Percentiles rank a stretch among this genome's conserved stretches.
These are phyloP conservation scores for Colletotrichum karsti DNA, from an alignment of 2,329 filamentous ascomycete species.

Conservation along the genomic window DNA sequence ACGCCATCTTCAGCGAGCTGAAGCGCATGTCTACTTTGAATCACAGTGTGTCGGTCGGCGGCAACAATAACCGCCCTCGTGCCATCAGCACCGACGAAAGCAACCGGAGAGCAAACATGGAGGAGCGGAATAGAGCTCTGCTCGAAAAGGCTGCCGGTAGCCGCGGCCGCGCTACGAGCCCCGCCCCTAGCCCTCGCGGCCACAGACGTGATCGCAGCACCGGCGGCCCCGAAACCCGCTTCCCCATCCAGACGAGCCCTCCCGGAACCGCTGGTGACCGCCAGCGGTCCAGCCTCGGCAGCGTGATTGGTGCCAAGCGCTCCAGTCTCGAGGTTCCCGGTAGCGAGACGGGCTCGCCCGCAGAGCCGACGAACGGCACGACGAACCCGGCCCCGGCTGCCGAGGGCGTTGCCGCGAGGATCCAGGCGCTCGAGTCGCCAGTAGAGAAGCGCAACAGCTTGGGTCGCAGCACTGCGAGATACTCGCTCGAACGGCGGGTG, in stretches of 20 bases:
- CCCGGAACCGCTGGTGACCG: conserved; percentile 58
- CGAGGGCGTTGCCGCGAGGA: conserved; percentile 22
- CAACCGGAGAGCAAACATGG: conserved; percentile 91
- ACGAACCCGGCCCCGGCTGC: conserved; percentile 29
- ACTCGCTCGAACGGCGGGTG: conserved; percentile 62
- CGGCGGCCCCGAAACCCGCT: conserved; percentile 78
- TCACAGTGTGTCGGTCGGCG: conserved; percentile 69
- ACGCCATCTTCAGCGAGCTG: conserved; percentile 92
- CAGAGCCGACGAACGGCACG: conserved; percentile 53
- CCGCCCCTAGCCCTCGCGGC: conserved; percentile 65
- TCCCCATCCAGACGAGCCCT: conserved; percentile 80
- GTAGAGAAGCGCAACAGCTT: conserved; percentile 73
- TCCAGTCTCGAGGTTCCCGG: conserved; percentile 85
- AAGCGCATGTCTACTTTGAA: conserved; percentile 85
- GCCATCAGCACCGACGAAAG: conserved; percentile 96
- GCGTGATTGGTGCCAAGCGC: conserved; percentile 61
- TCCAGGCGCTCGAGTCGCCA: conserved; percentile 34
- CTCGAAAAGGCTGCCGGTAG: conserved; percentile 71
- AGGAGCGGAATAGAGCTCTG: conserved; percentile 87
- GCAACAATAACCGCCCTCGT: conserved; percentile 72
- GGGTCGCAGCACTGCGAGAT: conserved; percentile 57
- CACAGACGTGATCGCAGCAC: conserved; percentile 86
- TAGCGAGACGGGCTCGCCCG: conserved; percentile 51
- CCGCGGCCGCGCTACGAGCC: conserved; percentile 79
- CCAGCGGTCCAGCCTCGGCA: conserved; percentile 59